Evolutionary conservation across 257 asterid genomes (phyloP), one percentile per base, ranked within the genome.

Genomic region (Rauvolfia tetraphylla): DNA sequence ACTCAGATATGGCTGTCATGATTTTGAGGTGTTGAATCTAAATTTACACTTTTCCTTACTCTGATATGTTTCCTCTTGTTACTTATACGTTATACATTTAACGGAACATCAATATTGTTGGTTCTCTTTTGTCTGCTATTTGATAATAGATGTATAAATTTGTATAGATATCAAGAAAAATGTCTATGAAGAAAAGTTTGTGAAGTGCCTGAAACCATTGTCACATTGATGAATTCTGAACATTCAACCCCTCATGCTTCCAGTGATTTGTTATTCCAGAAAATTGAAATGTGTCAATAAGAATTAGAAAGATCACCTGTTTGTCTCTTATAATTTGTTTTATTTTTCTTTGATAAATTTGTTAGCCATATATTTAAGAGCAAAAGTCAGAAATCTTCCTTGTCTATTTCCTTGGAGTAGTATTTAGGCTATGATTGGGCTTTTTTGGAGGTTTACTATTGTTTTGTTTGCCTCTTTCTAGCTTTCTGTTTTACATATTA

Each of bases 1-100:
- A 87, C 79, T 88, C 97, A 18, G 88, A 93, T 72, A 90, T 93
- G 97, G 97, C 97, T 74, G 91, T 93, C 82, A 93, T 93, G 97
- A 92, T 92, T 75, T 83, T 93, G 73, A 90, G 98, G 98, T 93
- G 63, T 62, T 29, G 68, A 68, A 17, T 78, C 57, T n/a, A 67
- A 54, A 59, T 57, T 25, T 42, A 25, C 72, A 46, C 74, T 74
- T 39, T 72, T 18, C n/a, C n/a, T 33, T 9, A 15, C 54, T 49
- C 56, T 42, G 44, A 39, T 20, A 38, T 25, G 46, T 54, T 54
- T 42, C 42, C 59, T 15, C 44, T 36, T 42, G 31, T 18, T 20
- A 42, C 56, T 62, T 62, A 3, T 31, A 31, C 42, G 15, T 15
- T 62, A n/a, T n/a, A n/a, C n/a, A n/a, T 49, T 13, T n/a, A n/a